Conservation (phyloP, 2,329 filamentous ascomycete species). For the Aureobasidium musti region DNA sequence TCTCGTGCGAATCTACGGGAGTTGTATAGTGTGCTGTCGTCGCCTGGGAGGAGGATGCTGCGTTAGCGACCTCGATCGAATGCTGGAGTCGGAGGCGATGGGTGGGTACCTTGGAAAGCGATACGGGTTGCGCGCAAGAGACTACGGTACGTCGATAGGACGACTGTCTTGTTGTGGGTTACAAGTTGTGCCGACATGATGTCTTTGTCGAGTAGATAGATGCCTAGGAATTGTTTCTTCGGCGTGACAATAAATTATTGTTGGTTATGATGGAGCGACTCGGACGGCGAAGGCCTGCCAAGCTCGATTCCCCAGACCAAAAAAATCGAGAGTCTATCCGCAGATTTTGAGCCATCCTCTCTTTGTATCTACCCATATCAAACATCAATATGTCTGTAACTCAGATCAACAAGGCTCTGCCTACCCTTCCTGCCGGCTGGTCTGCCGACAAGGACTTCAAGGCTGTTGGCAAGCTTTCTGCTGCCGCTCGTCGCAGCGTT, state of each 20-base stretch:
- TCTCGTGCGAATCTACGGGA: conserved; percentile 71
- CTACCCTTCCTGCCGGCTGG: conserved; percentile 78
- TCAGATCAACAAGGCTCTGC: conserved; percentile 66
- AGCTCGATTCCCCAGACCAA: conserved; percentile 14
- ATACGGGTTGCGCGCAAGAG: conserved; percentile 77
- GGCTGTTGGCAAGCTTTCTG: conserved; percentile 72
- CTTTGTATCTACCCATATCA: conserved; percentile 16
- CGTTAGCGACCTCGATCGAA: background rate
- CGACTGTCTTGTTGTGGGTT: conserved; percentile 53
- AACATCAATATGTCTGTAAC: conserved; percentile 62
- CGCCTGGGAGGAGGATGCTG: conserved; percentile 57
- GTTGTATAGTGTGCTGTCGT: conserved; percentile 66
- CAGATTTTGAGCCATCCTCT: conserved; percentile 5
- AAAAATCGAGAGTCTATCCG: conserved; percentile 23
- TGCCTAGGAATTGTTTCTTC: background rate
- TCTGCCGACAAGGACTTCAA: conserved; percentile 90
- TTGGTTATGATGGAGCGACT: background rate
- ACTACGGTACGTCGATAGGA: conserved; percentile 75
- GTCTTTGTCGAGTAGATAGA: background rate
- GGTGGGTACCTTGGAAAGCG: conserved; percentile 72
- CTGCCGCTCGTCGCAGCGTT: conserved; percentile 79
- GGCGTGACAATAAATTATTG: background rate
- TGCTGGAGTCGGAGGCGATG: conserved; percentile 20
- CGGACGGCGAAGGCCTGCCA: conserved; percentile 6
- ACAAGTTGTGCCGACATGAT: background rate